Base-by-base conservation (phyloP, 768 basidiomycete genomes). In the Xerocomus spinulosus region DNA sequence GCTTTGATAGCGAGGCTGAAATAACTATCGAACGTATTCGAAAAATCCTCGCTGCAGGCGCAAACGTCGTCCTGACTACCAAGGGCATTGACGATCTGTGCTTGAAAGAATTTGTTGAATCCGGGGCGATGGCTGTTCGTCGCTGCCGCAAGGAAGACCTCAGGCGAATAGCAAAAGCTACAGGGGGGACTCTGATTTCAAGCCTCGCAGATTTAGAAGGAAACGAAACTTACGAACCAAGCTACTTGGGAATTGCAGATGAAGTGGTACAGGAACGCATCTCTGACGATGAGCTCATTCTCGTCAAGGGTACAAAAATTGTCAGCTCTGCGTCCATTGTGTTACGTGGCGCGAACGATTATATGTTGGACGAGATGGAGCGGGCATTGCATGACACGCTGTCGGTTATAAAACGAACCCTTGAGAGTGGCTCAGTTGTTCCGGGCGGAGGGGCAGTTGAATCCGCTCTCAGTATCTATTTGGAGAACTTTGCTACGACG, bases 361-460 rank as follows among this genome's bases (percentile, higher is more conserved):
- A 95, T 68, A 93, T 97, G 89, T 73, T 98, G 58, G 96, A 99
- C 66, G 96, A 99, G 76, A 99, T 98, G 96, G 96, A 99, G 71
- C 77, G 96, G 40, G 87, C 92, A 0, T 68, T 98, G 57, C 95
- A 99, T 64, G 96, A 99, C 66, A 88, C 90, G 2, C 69, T 98
- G 53, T 95, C 90, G 24, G 80, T 96, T 59, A 92, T 97, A 73
- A 99, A 99, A 74, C 81, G 95, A 49, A 98, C 96, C 5, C 71
- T 98, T 39, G 96, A 99, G 75, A 94, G 92, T 57, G 96, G 95
- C 9, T 70, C 86, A 26, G 93, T 98, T 21, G 94, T 98, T 9
- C 94, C 96, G 1, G 96, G 95, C 46, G 96, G 96, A 44, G 96
- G 95, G 48, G 94, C 96, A 5, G 94, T 97, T 10, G 95, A 99